These are phyloP conservation scores for Jimgerdemannia lactiflua DNA, from an alignment of 192 early-diverging fungal genomes.

Conservation along the genomic window DNA sequence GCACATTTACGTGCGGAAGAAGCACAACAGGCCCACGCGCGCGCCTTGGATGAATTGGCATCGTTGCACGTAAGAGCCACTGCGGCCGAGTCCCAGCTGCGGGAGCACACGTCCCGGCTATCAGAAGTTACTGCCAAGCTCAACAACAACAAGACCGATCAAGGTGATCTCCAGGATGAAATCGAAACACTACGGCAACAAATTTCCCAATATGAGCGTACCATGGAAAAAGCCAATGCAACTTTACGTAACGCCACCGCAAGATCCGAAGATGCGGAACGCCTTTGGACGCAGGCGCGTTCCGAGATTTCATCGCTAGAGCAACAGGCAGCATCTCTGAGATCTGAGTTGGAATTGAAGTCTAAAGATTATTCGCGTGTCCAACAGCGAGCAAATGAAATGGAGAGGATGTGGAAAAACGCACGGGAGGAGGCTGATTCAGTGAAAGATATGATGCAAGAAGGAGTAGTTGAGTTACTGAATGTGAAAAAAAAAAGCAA, in stretches of 20 bases:
- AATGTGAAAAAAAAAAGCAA: conserved; percentile 22
- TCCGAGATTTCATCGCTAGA: conserved; percentile 31
- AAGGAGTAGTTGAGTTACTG: conserved; percentile 32
- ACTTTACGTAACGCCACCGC: conserved; percentile 34
- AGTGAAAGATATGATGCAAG: conserved; percentile 35
- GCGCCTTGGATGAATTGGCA: conserved; percentile 40
- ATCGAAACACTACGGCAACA: conserved; percentile 28
- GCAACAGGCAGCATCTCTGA: conserved; percentile 24
- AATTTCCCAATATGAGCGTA: conserved; percentile 40
- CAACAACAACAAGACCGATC: conserved; percentile 29
- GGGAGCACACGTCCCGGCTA: conserved; percentile 30
- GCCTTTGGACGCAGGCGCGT: conserved; percentile 36
- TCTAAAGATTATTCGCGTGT: conserved; percentile 35
- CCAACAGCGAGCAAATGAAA: conserved; percentile 29
- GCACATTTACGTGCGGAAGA: conserved; percentile 45
- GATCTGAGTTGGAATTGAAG: conserved; percentile 34
- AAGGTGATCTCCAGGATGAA: conserved; percentile 20
- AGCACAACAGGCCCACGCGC: conserved; percentile 46
- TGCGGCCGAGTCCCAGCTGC: conserved; percentile 34
- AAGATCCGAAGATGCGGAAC: conserved; percentile 35
- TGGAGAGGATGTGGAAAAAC: conserved; percentile 33
- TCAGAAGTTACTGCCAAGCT: conserved; percentile 32
- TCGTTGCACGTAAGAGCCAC: conserved; percentile 37
- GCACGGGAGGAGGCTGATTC: conserved; percentile 38
- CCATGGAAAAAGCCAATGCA: conserved; percentile 38